Evolutionary conservation across 495 filamentous ascomycete genomes (phyloP), one percentile per base, ranked within the genome.

Genomic region (Daldinia concentrica): DNA sequence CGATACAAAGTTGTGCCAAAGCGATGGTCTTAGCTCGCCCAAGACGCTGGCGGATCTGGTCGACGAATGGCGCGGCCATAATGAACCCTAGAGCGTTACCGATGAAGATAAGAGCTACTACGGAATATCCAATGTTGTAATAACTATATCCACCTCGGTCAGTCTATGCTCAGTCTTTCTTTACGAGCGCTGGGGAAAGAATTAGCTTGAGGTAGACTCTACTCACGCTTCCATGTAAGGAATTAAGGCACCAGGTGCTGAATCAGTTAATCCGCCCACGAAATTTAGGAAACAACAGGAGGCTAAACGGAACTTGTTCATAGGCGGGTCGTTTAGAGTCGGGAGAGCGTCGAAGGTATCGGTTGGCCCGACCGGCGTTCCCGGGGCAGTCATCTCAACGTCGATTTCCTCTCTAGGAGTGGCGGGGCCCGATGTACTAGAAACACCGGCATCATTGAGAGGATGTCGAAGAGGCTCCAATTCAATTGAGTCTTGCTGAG

Each of bases 91-190:
- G 57, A 0, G 93, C 92, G 69, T 91, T 92, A 43, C 89, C 84
- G 27, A 97, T 85, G 82, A 94, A 95, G 72, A 97, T 90, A 7
- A 94, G 79, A 11, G 92, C 93, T 26, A 94, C 89, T 24, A 92
- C 74, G 6, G 90, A 88, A 66, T 94, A 94, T 58, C 87, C 89
- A 57, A 94, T 91, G 55, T 80, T 61, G 74, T 94, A 95, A 63
- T 90, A 68, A 17, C 82, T 84, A 36, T 27, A 15, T 11, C 63
- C 37, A 37, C 34, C 9, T 61, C 6, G 11, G 27, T 73, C 15
- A 73, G 64, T 41, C 15, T 19, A 48, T 34, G 26, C 4, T 19
- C 14, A 58, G 36, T 11, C 12, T 24, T 48, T 6, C 17, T 41
- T 26, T 29, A 11, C 2, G n/a, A 62, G 9, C 14, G 34, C 2